A percentile compares a stretch with the other conserved stretches of the same genome.
Conservation (phyloP, 768 basidiomycete genomes). For the Boletellus emodensis region DNA sequence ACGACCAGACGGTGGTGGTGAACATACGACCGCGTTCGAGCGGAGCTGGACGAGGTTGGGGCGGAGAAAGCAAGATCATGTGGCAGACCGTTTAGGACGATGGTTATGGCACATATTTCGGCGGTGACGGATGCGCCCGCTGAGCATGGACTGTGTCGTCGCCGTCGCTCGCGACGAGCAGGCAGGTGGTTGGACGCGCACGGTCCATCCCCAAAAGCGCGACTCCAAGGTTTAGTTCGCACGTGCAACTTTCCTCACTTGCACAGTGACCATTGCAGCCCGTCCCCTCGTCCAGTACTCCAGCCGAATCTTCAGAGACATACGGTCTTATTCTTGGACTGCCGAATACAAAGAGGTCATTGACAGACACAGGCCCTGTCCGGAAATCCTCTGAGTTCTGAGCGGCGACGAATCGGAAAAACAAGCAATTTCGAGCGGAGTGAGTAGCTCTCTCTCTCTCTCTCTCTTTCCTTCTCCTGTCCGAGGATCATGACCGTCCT, state of each 20-base stretch:
- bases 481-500: slow-evolving; percentile 2
- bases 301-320: slow-evolving; percentile 10
- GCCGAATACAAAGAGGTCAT: slow-evolving; percentile 9
- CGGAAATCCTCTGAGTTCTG: slow-evolving; percentile 25
- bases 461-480: slow-evolving; percentile 2
- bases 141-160: slow-evolving; percentile 13
- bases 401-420: slow-evolving; percentile 38
- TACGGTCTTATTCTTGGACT: slow-evolving; percentile 2
- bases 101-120: slow-evolving; percentile 25
- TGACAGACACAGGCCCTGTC: slow-evolving; percentile 8
- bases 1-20: background rate
- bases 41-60: slow-evolving; percentile 33
- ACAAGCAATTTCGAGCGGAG: slow-evolving; percentile 36
- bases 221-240: slow-evolving; percentile 30
- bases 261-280: slow-evolving; percentile 25
- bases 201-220: slow-evolving; percentile 25
- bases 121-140: background rate
- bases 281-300: slow-evolving; percentile 3
- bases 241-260: slow-evolving; percentile 29
- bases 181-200: slow-evolving; percentile 17
- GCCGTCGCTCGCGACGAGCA: slow-evolving; percentile 16
- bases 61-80: slow-evolving; percentile 31
- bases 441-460: slow-evolving; percentile 20
- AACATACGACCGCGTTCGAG: slow-evolving; percentile 24
- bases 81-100: slow-evolving; percentile 15